Evolutionary conservation across 345 rosid genomes (phyloP).

Genomic region (Clarkia xantiana): DNA sequence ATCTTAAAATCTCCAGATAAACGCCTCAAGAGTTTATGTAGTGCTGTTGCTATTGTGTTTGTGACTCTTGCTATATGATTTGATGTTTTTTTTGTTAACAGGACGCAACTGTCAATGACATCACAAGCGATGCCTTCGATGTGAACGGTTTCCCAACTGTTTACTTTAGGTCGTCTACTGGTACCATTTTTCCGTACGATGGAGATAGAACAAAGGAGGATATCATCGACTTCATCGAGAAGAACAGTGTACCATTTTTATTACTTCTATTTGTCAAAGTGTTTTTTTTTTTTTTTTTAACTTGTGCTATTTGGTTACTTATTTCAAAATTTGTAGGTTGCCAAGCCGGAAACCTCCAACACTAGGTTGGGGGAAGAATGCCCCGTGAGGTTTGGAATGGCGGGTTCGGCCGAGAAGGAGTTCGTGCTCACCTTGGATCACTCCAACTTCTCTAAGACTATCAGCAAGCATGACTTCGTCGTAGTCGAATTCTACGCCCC

Average conservation of each 20-base stretch:
- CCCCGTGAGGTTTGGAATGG: too few species aligned
- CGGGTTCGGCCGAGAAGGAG: slow-evolving; percentile 49
- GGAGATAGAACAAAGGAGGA: slow-evolving; percentile 77
- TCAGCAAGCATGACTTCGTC: slow-evolving; percentile 65
- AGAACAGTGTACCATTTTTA: too few species aligned
- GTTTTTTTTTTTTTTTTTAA: too few species aligned
- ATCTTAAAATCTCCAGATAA: too few species aligned
- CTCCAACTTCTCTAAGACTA: slow-evolving; percentile 72
- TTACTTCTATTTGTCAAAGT: too few species aligned
- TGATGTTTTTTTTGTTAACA: slow-evolving; percentile 9
- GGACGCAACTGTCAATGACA: slow-evolving; percentile 89
- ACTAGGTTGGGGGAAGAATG: too few species aligned
- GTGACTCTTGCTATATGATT: neutral
- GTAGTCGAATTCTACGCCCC: slow-evolving; percentile 98
- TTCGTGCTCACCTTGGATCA: slow-evolving; percentile 71
- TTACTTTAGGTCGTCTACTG: slow-evolving; percentile 61
- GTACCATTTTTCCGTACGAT: slow-evolving; percentile 44
- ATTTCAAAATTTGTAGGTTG: too few species aligned
- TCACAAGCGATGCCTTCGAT: slow-evolving; percentile 45
- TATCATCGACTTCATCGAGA: slow-evolving; percentile 68
- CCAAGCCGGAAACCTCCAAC: too few species aligned
- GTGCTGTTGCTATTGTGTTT: neutral
- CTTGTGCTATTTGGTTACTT: too few species aligned
- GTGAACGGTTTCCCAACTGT: slow-evolving; percentile 80
- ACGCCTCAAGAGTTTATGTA: too few species aligned